phyloP scores from a whole-genome alignment of 768 basidiomycete species.

The Clitopilus hobsonii region DNA sequence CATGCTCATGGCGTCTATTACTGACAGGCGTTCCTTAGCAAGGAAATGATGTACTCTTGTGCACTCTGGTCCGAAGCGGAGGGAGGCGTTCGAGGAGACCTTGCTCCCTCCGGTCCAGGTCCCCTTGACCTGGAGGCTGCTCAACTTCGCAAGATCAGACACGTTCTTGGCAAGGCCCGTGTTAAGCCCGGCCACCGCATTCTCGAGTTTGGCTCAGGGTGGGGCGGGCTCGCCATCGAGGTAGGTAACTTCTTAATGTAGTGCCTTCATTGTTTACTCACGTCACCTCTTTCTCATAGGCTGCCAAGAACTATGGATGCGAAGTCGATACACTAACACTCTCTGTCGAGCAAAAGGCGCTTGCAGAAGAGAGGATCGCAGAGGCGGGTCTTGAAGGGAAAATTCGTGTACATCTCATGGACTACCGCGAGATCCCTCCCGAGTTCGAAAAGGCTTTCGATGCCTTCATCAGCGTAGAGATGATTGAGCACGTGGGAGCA shows the following conservation, averaged over 20 bases:
- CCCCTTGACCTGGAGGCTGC: constrained; percentile 82
- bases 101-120: constrained; percentile 51
- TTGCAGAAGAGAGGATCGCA: constrained; percentile 81
- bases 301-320: constrained; percentile 67
- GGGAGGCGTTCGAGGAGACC: constrained; percentile 73
- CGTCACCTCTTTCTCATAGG: constrained; percentile 29
- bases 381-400: constrained; percentile 64
- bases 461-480: constrained; percentile 74
- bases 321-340: constrained; percentile 89
- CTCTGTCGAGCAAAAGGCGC: constrained; percentile 79
- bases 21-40: constrained; percentile 66
- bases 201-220: constrained; percentile 90
- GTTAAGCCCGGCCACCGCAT: constrained; percentile 78
- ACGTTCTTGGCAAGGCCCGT: constrained; percentile 74
- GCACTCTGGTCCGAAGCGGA: constrained; percentile 80
- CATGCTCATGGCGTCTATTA: background rate
- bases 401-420: constrained; percentile 84
- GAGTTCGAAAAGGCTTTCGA: constrained; percentile 81
- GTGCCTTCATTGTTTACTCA: background rate
- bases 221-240: constrained; percentile 90
- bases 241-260: constrained; percentile 27
- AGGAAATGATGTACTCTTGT: constrained; percentile 95
- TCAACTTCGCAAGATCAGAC: constrained; percentile 77
- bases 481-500: constrained; percentile 67
- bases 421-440: constrained; percentile 84